Evolutionary conservation across 2,329 filamentous ascomycete genomes (phyloP), one percentile per base, ranked within the genome.

Genomic region (Colletotrichum lindemuthianum): DNA sequence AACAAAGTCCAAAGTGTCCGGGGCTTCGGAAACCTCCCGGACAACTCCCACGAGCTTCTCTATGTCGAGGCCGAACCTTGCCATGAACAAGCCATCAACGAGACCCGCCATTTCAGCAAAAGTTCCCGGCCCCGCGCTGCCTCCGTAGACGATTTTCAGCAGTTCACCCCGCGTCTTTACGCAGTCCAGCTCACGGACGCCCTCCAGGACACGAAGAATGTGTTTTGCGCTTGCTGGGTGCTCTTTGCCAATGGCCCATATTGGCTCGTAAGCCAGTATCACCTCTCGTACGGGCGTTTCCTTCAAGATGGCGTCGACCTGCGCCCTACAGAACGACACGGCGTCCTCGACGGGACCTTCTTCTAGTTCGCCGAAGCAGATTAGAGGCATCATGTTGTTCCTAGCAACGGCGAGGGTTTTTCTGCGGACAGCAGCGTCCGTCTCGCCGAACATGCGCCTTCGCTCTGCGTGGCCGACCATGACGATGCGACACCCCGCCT

Each of bases 391-490:
- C 81, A 96, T 86, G 6, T 88, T 88, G 71, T 92, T 89, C 5
- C 86, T 78, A 12, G 84, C 87, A 1, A 86, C 86, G 0, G 91
- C 92, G 0, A 82, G 84, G 0, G 90, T 91, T 77, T 96, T 96
- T 65, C 79, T 83, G 0, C 88, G 88, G 0, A 90, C 86, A 45
- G 82, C 79, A 15, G 80, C 83, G 71, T 95, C 90, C 16, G 87
- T 91, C 81, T 96, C 92, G 16, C 85, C 85, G 71, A 94, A 92
- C 36, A 92, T 74, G 2, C 87, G 78, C 58, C 92, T 82, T 6
- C 92, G 85, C 77, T 96, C 92, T 2, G 92, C 92, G 73, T 96
- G 92, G 1, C 92, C 92, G 6, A 96, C 81, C 72, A 93, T 91
- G 12, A 96, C 89, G 53, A 96, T 85, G 24, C 81, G 82, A 55